A percentile compares a stretch with the other conserved stretches of the same genome.
phyloP scores from a whole-genome alignment of 495 filamentous ascomycete species.

The Terfezia boudieri region DNA sequence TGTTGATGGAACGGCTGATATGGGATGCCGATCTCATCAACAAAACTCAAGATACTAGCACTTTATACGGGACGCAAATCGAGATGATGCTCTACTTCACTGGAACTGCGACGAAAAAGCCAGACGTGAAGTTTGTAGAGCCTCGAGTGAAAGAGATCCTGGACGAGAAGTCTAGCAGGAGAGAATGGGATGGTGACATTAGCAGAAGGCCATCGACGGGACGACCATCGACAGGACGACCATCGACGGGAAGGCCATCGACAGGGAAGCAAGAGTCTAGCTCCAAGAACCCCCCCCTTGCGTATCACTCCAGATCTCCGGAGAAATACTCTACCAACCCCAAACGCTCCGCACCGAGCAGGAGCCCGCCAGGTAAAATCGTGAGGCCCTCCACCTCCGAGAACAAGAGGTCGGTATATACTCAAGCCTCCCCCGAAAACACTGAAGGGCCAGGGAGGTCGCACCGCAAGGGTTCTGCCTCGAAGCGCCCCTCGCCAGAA shows the following conservation, averaged over 20 bases:
- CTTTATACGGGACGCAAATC: slow-evolving; percentile 9
- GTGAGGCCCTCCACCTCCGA: no score
- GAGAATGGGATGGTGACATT: background rate
- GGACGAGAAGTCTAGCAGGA: slow-evolving; percentile 3
- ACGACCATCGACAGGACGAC: background rate
- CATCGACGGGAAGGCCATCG: background rate
- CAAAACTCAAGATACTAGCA: slow-evolving; percentile 8
- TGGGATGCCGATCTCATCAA: slow-evolving; percentile 5
- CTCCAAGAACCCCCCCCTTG: no score
- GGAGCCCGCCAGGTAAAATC: no score
- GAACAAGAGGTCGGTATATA: no score
- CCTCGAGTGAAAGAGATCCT: background rate
- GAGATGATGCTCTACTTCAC: slow-evolving; percentile 15
- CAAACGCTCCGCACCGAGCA: no score
- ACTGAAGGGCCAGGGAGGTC: no score
- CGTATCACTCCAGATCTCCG: no score
- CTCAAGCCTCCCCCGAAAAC: no score
- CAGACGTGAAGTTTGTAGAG: no score
- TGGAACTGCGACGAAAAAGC: background rate
- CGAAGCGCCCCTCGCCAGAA: no score
- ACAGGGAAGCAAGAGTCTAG: background rate
- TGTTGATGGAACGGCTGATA: slow-evolving; percentile 6
- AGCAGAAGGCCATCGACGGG: slow-evolving; percentile 3
- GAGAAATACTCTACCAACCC: no score
- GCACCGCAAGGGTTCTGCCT: no score